These are phyloP conservation scores for Eucalyptus marginata DNA, from an alignment of 345 rosid species.

Conservation along the genomic window DNA sequence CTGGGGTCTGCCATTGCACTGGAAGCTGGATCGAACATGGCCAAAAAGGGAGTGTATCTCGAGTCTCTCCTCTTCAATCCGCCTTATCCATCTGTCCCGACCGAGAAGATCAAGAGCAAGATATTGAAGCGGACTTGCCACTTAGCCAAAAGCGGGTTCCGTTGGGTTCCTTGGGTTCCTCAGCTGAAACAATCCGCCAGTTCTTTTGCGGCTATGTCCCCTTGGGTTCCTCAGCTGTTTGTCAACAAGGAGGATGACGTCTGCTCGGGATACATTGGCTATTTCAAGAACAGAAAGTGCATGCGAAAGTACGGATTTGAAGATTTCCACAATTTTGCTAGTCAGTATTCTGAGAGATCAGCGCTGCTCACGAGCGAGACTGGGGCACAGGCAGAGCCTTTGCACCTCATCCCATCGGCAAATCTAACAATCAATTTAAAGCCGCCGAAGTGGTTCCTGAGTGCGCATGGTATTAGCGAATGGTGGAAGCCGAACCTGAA, in stretches of 20 bases:
- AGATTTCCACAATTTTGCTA: conserved; percentile 45
- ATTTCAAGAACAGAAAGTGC: conserved; percentile 65
- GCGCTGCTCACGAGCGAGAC: too few relatives aligned
- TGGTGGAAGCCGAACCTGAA: too few relatives aligned
- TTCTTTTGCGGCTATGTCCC: conserved; percentile 39
- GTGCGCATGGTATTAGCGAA: too few relatives aligned
- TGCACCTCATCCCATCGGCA: too few relatives aligned
- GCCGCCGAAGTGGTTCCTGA: too few relatives aligned
- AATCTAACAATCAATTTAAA: too few relatives aligned
- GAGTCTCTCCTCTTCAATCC: conserved; percentile 41
- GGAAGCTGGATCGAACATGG: conserved; percentile 65
- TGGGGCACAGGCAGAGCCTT: too few relatives aligned
- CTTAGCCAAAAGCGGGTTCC: conserved; percentile 46
- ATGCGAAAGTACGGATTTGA: conserved; percentile 77
- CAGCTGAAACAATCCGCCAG: conserved; percentile 18
- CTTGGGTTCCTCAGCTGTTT: conserved; percentile 52
- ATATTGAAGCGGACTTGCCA: conserved; percentile 46
- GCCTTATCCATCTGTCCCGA: conserved; percentile 21
- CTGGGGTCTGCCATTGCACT: conserved; percentile 81
- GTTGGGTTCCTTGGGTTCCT: too few relatives aligned
- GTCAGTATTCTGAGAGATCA: conserved; percentile 5
- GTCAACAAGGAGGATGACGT: conserved; percentile 53
- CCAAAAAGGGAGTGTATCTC: conserved; percentile 37
- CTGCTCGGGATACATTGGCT: conserved; percentile 67
- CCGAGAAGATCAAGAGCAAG: conserved; percentile 47